Evolutionary conservation across 352 stramenopile genomes (phyloP).

Genomic region (Globisporangium sylvaticum): DNA sequence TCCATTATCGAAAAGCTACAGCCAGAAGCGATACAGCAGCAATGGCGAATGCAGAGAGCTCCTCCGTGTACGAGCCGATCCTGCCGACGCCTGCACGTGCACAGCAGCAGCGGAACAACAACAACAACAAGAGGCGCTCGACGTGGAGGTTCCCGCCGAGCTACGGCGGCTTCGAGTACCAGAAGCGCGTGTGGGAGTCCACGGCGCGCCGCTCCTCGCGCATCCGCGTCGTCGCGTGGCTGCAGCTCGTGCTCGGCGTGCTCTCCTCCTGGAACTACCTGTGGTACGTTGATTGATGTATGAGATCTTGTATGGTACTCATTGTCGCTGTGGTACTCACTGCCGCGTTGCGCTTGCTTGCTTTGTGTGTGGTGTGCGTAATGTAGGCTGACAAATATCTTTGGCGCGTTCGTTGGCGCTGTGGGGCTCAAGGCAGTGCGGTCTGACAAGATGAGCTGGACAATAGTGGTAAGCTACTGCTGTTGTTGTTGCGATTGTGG

Average conservation of each 20-base stretch:
- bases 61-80: conserved; percentile 11
- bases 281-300: conserved; percentile 31
- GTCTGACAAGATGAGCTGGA: conserved; percentile 78
- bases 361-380: background rate
- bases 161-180: conserved; percentile 75
- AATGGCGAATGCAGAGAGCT: conserved; percentile 1
- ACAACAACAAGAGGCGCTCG: background rate
- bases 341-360: background rate
- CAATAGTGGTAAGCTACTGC: conserved; percentile 51
- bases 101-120: background rate
- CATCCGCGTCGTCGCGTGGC: conserved; percentile 54
- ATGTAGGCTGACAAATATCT: conserved; percentile 59
- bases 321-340: background rate
- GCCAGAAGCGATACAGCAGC: background rate
- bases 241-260: conserved; percentile 58
- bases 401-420: conserved; percentile 62
- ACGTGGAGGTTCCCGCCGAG: background rate
- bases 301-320: background rate
- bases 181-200: conserved; percentile 72
- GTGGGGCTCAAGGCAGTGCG: conserved; percentile 66
- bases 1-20: background rate
- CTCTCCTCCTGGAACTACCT: conserved; percentile 67
- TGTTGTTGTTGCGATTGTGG: background rate
- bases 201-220: conserved; percentile 57
- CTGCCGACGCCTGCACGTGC: conserved; percentile 4